Conservation (phyloP, 164 flowering plant genomes). For the Nelumbo lutea region DNA sequence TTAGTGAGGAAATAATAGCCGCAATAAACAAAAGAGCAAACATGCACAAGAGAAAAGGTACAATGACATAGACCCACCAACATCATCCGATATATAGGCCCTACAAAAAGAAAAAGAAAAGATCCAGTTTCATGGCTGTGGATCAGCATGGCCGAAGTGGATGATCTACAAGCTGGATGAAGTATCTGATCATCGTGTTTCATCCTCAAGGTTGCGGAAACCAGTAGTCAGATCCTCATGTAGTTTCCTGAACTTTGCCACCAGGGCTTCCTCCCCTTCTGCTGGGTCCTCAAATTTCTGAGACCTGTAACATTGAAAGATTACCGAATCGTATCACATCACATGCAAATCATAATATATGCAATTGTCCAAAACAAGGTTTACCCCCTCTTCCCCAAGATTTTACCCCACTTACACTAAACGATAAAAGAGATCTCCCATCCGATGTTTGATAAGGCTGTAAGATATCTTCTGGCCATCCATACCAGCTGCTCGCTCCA, state of each 20-base stretch:
- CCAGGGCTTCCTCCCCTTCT: constrained; percentile 84
- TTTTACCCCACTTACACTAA: constrained; percentile 65
- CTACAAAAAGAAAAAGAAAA: too few species aligned
- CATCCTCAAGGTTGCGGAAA: constrained; percentile 97
- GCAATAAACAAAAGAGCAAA: too few species aligned
- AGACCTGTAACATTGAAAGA: constrained; percentile 46
- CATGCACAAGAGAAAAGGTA: too few species aligned
- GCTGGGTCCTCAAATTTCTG: constrained; percentile 99
- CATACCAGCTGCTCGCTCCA: constrained; percentile 92
- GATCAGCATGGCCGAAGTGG: background rate
- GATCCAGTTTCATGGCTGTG: background rate
- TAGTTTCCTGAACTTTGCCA: constrained; percentile 75
- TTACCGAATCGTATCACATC: background rate
- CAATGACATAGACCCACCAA: too few species aligned
- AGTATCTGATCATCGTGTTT: constrained; percentile 47
- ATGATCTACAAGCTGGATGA: background rate
- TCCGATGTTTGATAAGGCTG: constrained; percentile 77
- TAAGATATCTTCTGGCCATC: constrained; percentile 97
- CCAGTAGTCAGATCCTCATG: constrained; percentile 85
- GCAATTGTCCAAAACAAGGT: too few species aligned
- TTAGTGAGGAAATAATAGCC: too few species aligned
- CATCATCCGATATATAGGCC: too few species aligned
- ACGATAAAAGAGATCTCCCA: constrained; percentile 95
- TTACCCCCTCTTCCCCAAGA: background rate
- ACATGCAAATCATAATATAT: background rate